Evolutionary conservation across 768 basidiomycete species (phyloP).

Genomic region (Pilatotrama ljubarskyi): DNA sequence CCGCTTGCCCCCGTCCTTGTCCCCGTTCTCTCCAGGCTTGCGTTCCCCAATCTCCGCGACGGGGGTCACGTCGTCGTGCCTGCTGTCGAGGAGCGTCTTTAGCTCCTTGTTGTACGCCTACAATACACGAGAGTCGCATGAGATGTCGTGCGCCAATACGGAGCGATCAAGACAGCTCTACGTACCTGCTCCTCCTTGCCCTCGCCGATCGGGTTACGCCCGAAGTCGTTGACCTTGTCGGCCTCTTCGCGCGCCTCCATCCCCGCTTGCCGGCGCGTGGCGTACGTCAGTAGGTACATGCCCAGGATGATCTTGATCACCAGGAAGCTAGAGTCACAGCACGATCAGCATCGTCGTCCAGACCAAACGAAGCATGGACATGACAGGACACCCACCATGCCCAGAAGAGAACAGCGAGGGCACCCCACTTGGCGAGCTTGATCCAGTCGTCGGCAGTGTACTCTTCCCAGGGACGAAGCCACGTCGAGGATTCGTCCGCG

Average conservation of each 20-base stretch:
- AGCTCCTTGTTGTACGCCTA: slow-evolving; percentile 84
- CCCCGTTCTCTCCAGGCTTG: slow-evolving; percentile 19
- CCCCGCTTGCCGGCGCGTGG: slow-evolving; percentile 67
- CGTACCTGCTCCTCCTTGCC: slow-evolving; percentile 80
- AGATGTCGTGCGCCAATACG: neutral
- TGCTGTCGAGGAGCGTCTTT: slow-evolving; percentile 67
- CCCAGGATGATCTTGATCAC: slow-evolving; percentile 93
- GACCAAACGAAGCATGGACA: neutral
- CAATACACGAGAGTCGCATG: neutral
- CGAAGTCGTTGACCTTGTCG: slow-evolving; percentile 84
- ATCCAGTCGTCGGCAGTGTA: slow-evolving; percentile 49
- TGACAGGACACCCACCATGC: slow-evolving; percentile 69
- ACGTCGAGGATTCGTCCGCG: slow-evolving; percentile 38
- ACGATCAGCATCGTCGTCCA: neutral
- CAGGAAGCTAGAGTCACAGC: slow-evolving; percentile 58
- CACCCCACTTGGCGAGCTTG: slow-evolving; percentile 62
- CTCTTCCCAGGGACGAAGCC: slow-evolving; percentile 43
- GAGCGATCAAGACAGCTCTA: slow-evolving; percentile 1
- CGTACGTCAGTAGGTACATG: slow-evolving; percentile 82
- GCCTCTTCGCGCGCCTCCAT: slow-evolving; percentile 76
- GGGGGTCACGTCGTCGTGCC: slow-evolving; percentile 63
- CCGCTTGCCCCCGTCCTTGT: slow-evolving; percentile 42
- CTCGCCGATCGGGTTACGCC: slow-evolving; percentile 89
- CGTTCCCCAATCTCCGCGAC: slow-evolving; percentile 75
- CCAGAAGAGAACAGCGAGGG: slow-evolving; percentile 74